Evolutionary conservation across 2,329 filamentous ascomycete genomes (phyloP).

Genomic region (Septoria linicola): DNA sequence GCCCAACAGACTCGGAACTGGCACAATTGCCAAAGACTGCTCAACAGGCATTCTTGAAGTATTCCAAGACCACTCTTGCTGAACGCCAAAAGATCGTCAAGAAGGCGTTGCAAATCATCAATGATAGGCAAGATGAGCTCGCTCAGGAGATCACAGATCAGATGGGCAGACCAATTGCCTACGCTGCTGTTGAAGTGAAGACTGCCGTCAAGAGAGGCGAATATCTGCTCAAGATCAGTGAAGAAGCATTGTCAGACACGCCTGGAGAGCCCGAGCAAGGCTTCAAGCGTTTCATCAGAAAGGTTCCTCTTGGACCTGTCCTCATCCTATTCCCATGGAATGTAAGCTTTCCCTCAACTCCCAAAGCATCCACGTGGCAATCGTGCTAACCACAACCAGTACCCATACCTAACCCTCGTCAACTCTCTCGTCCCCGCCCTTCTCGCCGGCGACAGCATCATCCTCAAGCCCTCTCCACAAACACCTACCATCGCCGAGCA

Average conservation of each 20-base stretch:
- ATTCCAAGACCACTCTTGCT: constrained; percentile 69
- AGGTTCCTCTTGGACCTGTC: constrained; percentile 82
- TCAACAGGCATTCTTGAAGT: constrained; percentile 72
- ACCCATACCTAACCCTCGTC: constrained; percentile 89
- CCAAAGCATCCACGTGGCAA: neutral
- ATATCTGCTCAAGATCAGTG: constrained; percentile 80
- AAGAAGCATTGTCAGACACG: constrained; percentile 74
- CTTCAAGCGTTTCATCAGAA: constrained; percentile 86
- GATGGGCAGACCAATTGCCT: constrained; percentile 91
- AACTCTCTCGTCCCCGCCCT: constrained; percentile 93
- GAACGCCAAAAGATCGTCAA: constrained; percentile 78
- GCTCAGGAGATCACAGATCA: constrained; percentile 85
- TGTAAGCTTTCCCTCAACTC: constrained; percentile 56
- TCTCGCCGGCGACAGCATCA: constrained; percentile 83
- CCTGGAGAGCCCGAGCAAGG: constrained; percentile 80
- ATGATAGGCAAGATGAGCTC: constrained; percentile 72
- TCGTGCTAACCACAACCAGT: constrained; percentile 54
- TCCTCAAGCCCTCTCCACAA: constrained; percentile 92
- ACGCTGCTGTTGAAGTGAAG: constrained; percentile 76
- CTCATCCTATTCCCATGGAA: constrained; percentile 96
- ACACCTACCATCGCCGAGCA: constrained; percentile 91
- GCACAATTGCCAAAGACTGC: constrained; percentile 69
- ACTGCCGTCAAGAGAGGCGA: constrained; percentile 84
- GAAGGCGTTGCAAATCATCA: constrained; percentile 71
- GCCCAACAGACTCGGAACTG: constrained; percentile 69